Base-by-base conservation (phyloP, 257 asterid species). In the Capsicum rhomboideum region DNA sequence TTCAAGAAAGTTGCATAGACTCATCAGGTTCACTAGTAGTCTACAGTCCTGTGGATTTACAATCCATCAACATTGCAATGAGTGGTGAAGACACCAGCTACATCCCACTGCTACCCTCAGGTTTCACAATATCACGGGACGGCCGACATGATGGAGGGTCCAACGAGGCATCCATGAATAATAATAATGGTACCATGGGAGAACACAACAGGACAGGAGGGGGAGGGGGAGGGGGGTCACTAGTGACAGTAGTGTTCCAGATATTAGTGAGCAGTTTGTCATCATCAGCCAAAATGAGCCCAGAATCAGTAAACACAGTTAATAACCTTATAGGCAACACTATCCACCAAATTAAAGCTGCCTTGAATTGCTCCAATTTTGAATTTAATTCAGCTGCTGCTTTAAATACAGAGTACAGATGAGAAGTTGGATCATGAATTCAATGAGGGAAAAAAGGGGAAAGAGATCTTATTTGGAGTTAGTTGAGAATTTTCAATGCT, bases 1-100 rank as follows among this genome's bases (percentile, higher is more conserved):
- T 97, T 28, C 99, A 97, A 87, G 99, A 97, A 75, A 95, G 97
- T 88, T 97, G 99, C 93, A 86, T 87, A 37, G 99, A 97, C 88
- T 85, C 98, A 79, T 91, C 97, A 2, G 97, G 99, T 4, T 89
- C 96, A 1, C 83, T 97, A 4, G 95, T 97, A 6, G 97, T 95
- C 29, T 95, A 92, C 86, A 88, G 95, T 80, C 98, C 99, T 0
- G 94, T 97, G 5, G 99, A 97, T 66, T 87, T 95, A 34, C 91
- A 92, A 0, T 89, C 95, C 21, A 94, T 97, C 89, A 90, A 97
- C 91, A 54, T 95, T 0, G 98, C 95, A 10, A 95, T 94, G 99
- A 93, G 97, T 28, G 99, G 99, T 2, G 97, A 93, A 66, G 99
- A 95, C 83, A 92, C 99, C 0, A 87, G 97, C 3, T 93, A 88